phyloP scores from a whole-genome alignment of 2,329 filamentous ascomycete species.

The Parafenestella ontariensis region DNA sequence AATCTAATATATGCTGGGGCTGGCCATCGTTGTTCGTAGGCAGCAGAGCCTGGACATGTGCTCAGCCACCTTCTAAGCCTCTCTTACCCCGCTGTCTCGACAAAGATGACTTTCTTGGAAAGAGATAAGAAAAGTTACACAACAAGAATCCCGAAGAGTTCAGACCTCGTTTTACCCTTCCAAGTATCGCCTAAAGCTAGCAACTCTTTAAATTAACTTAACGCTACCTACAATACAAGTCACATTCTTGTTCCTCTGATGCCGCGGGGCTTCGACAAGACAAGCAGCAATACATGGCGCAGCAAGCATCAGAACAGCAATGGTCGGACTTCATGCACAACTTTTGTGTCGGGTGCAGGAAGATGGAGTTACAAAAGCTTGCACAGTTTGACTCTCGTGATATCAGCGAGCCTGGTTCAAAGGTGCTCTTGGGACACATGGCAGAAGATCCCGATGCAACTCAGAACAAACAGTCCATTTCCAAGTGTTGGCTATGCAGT shows the following conservation, averaged over 20 bases:
- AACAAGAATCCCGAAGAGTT: background rate
- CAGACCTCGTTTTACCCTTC: background rate
- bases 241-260: background rate
- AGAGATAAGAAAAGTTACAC: background rate
- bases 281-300: background rate
- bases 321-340: background rate
- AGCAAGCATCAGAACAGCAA: background rate
- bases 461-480: background rate
- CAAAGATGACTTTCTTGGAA: background rate
- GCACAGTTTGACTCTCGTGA: background rate
- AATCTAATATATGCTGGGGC: background rate
- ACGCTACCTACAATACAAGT: background rate
- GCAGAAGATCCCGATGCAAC: background rate
- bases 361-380: background rate
- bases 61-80: background rate
- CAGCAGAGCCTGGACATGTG: background rate
- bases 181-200: background rate
- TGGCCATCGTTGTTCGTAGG: background rate
- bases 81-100: background rate
- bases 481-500: background rate
- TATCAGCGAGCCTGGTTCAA: background rate
- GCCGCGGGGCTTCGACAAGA: background rate
- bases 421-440: background rate
- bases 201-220: background rate
- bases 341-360: background rate